phyloP scores from a whole-genome alignment of 768 basidiomycete genomes.

The Podaxis sp. region DNA sequence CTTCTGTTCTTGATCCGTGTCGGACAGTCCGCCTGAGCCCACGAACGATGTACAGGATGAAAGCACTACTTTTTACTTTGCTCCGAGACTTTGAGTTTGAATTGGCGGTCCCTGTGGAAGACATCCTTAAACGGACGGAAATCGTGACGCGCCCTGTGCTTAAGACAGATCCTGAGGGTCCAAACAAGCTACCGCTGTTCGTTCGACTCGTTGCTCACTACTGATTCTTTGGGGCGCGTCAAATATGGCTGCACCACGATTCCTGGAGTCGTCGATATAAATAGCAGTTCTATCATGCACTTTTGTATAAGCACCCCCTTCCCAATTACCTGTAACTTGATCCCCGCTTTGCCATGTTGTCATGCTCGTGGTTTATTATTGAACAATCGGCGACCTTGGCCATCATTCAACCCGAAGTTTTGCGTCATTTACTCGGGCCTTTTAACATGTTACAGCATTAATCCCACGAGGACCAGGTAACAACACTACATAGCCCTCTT shows the following conservation, averaged over 20 bases:
- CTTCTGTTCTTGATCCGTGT: constrained; percentile 22
- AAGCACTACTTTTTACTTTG: constrained; percentile 45
- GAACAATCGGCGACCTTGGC: not conserved
- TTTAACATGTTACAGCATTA: not conserved
- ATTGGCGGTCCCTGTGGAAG: constrained; percentile 46
- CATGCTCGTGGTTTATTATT: not conserved
- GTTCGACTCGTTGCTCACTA: constrained; percentile 20
- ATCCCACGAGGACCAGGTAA: not conserved
- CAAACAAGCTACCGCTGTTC: constrained; percentile 44
- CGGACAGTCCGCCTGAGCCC: not conserved
- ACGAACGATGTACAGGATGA: constrained; percentile 22
- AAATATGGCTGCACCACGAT: too few species aligned
- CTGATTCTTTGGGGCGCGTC: not conserved
- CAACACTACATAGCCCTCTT: not conserved
- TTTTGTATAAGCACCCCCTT: not conserved
- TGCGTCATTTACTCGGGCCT: too few species aligned
- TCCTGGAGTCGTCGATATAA: not conserved
- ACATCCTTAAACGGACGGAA: constrained; percentile 37
- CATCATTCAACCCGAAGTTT: too few species aligned
- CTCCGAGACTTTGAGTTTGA: constrained; percentile 55
- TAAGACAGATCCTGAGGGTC: constrained; percentile 33
- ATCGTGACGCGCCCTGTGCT: constrained; percentile 44
- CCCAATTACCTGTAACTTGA: not conserved
- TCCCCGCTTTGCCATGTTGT: not conserved
- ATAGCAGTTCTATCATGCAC: not conserved